Conservation (phyloP, 345 rosid species). For the Eucalyptus microcorys region DNA sequence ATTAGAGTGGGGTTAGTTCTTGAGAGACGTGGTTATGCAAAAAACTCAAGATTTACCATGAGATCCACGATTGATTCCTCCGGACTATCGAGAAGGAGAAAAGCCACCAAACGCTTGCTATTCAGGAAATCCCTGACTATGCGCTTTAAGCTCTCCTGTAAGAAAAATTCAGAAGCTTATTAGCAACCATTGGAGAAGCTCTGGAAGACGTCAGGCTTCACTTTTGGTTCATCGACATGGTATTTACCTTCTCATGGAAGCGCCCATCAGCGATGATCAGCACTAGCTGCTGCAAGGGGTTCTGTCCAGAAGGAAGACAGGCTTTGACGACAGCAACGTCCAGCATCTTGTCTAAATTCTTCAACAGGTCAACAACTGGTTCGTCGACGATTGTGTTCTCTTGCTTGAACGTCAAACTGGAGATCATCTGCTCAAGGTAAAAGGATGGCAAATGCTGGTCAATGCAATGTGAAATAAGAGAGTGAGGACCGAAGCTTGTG, state of each 20-base stretch:
- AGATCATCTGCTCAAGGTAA: constrained; percentile 52
- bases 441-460: not conserved
- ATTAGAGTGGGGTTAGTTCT: not conserved
- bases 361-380: constrained; percentile 73
- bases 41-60: constrained; percentile 21
- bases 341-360: constrained; percentile 54
- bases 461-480: not conserved
- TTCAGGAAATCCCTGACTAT: constrained; percentile 64
- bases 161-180: not conserved
- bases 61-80: constrained; percentile 63
- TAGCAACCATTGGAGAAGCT: not conserved
- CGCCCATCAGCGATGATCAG: constrained; percentile 84
- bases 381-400: constrained; percentile 75
- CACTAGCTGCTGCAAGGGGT: constrained; percentile 93
- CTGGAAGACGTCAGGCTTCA: not conserved
- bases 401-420: constrained; percentile 76
- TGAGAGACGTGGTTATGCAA: not conserved
- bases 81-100: constrained; percentile 62
- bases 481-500: not conserved
- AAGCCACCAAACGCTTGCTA: constrained; percentile 87
- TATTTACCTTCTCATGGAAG: constrained; percentile 69
- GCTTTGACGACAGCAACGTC: constrained; percentile 56
- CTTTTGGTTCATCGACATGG: not conserved
- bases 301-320: constrained; percentile 82
- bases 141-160: constrained; percentile 55